These are phyloP conservation scores for Pisolithus tinctorius DNA, from an alignment of 768 basidiomycete species.

Conservation along the genomic window DNA sequence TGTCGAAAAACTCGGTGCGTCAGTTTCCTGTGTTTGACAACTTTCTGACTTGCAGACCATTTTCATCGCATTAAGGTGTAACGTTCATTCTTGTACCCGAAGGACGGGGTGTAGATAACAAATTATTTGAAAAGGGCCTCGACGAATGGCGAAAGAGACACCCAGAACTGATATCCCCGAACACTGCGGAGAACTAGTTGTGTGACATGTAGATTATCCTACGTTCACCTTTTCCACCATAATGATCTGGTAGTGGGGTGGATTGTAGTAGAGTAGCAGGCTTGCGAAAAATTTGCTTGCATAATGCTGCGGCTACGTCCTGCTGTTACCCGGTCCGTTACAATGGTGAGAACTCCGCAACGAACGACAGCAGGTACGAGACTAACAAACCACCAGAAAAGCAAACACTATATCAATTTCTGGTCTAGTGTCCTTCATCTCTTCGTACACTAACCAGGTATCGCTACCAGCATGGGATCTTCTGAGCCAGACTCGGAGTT, in stretches of 20 bases:
- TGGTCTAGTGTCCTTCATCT: no score
- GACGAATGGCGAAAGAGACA: slow-evolving; percentile 57
- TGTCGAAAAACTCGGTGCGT: slow-evolving; percentile 43
- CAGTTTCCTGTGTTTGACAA: background rate
- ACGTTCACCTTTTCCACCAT: background rate
- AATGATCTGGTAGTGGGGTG: no score
- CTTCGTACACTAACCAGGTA: no score
- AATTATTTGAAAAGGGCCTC: slow-evolving; percentile 63
- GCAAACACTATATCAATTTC: no score
- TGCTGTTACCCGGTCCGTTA: no score
- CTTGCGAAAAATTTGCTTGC: background rate
- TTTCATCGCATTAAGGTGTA: slow-evolving; percentile 44
- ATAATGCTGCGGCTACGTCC: background rate
- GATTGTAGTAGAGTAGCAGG: background rate
- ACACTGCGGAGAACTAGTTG: no score
- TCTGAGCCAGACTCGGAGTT: no score
- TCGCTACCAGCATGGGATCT: no score
- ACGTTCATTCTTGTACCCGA: slow-evolving; percentile 68
- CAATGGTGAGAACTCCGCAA: no score
- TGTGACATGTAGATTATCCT: background rate
- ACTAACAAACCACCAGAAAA: no score
- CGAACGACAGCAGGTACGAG: no score
- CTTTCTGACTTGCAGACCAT: background rate
- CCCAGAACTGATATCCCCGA: slow-evolving; percentile 8
- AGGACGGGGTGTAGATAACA: slow-evolving; percentile 49